A percentile compares a stretch with the other conserved stretches of the same genome.
phyloP scores from a whole-genome alignment of 257 asterid species.

The Marsdenia floribunda region DNA sequence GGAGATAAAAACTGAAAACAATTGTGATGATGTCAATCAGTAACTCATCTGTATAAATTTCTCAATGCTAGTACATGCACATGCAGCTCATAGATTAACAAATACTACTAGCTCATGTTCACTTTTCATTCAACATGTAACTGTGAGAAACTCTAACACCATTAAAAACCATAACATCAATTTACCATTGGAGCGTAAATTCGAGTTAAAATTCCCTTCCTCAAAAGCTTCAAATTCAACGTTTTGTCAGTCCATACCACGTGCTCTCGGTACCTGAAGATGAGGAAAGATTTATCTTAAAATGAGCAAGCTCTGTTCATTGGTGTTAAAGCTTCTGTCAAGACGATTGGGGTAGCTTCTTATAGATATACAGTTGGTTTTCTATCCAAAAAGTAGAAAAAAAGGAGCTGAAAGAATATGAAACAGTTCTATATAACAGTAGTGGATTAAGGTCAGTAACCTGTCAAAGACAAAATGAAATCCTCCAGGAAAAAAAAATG shows the following conservation, averaged over 20 bases:
- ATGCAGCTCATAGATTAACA: background rate
- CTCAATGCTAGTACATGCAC: background rate
- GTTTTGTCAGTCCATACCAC: conserved; percentile 86
- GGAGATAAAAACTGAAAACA: background rate
- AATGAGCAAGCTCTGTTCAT: background rate
- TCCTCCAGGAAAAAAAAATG: background rate
- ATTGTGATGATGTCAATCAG: background rate
- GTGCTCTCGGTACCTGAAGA: conserved; percentile 84
- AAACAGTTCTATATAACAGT: background rate
- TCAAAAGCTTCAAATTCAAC: conserved; percentile 68
- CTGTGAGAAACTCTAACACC: background rate
- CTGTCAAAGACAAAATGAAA: background rate
- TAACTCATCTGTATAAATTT: background rate
- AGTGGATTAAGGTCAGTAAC: background rate
- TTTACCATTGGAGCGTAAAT: conserved; percentile 97
- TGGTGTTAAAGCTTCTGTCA: background rate
- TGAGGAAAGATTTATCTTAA: conserved; percentile 14
- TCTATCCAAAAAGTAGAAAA: background rate
- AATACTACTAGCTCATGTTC: background rate
- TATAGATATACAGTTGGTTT: background rate
- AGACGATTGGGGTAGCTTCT: background rate
- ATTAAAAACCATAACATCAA: background rate
- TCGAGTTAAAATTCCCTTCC: conserved; percentile 91
- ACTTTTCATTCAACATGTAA: background rate
- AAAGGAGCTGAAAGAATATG: background rate